These are phyloP conservation scores for Colletotrichum theobromicola DNA, from an alignment of 2,329 filamentous ascomycete genomes.

Conservation along the genomic window DNA sequence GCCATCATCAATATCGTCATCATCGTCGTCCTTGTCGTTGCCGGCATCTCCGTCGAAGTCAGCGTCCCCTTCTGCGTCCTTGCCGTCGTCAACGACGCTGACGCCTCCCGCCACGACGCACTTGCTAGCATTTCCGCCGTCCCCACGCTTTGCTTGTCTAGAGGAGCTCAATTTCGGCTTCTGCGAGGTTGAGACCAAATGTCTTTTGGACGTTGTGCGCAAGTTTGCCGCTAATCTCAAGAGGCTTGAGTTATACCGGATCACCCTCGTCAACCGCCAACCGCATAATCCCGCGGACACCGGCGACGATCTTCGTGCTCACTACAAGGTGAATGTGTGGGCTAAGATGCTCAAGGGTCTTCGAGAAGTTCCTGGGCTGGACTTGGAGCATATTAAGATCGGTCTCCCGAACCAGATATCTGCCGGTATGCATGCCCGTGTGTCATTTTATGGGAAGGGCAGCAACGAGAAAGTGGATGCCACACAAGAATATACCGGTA, in stretches of 20 bases:
- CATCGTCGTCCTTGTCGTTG: slow-evolving; percentile 30
- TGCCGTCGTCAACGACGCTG: neutral
- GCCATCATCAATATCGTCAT: neutral
- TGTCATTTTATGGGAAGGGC: neutral
- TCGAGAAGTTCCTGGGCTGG: slow-evolving; percentile 31
- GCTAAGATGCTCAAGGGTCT: slow-evolving; percentile 35
- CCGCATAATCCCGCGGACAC: neutral
- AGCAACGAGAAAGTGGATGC: neutral
- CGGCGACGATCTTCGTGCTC: neutral
- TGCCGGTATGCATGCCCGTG: neutral
- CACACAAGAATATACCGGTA: slow-evolving; percentile 34
- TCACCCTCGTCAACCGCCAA: slow-evolving; percentile 31
- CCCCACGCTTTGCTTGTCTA: slow-evolving; percentile 38
- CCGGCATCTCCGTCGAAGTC: neutral
- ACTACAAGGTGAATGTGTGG: slow-evolving; percentile 41
- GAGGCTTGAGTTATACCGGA: slow-evolving; percentile 50
- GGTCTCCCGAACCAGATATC: slow-evolving; percentile 29
- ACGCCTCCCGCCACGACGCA: neutral
- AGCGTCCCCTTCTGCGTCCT: neutral
- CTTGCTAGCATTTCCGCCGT: slow-evolving; percentile 12
- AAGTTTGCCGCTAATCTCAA: slow-evolving; percentile 51
- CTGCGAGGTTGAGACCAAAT: slow-evolving; percentile 29
- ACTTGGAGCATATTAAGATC: slow-evolving; percentile 37
- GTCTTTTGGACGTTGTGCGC: slow-evolving; percentile 38
- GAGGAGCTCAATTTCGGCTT: slow-evolving; percentile 50